These are phyloP conservation scores for Rhodamnia argentea DNA, from an alignment of 345 rosid genomes.

Conservation along the genomic window DNA sequence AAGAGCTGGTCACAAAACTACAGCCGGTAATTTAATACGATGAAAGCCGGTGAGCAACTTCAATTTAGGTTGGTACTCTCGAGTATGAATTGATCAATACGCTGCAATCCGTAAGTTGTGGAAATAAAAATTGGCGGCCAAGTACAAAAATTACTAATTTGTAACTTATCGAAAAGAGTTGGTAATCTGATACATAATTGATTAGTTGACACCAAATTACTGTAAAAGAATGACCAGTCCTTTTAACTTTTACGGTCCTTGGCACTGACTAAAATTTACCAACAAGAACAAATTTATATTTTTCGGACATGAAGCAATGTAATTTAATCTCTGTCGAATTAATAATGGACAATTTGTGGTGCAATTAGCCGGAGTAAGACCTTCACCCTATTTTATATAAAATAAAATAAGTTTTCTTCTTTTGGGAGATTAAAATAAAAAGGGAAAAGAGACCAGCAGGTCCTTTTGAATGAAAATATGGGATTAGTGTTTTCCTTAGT, in stretches of 20 bases:
- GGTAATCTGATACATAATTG: too few relatives aligned
- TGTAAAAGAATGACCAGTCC: too few relatives aligned
- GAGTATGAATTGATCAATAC: not conserved
- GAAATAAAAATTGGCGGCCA: not conserved
- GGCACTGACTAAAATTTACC: too few relatives aligned
- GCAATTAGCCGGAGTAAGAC: too few relatives aligned
- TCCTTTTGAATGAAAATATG: not conserved
- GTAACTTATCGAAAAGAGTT: not conserved
- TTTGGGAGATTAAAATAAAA: too few relatives aligned
- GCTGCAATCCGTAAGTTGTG: not conserved
- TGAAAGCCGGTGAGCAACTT: not conserved
- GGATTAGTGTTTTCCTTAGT: not conserved
- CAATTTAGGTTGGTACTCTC: not conserved
- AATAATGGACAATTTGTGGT: too few relatives aligned
- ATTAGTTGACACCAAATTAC: too few relatives aligned
- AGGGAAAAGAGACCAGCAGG: too few relatives aligned
- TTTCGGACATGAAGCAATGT: not conserved
- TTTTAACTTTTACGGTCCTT: too few relatives aligned
- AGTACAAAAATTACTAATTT: not conserved
- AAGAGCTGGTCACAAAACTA: not conserved
- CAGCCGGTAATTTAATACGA: not conserved
- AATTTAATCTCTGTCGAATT: not conserved
- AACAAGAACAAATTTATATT: not conserved
- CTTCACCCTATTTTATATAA: too few relatives aligned
- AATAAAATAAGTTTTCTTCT: too few relatives aligned